Evolutionary conservation across 2,329 filamentous ascomycete species (phyloP), one percentile per base, ranked within the genome.

Genomic region (Alternaria sp.): DNA sequence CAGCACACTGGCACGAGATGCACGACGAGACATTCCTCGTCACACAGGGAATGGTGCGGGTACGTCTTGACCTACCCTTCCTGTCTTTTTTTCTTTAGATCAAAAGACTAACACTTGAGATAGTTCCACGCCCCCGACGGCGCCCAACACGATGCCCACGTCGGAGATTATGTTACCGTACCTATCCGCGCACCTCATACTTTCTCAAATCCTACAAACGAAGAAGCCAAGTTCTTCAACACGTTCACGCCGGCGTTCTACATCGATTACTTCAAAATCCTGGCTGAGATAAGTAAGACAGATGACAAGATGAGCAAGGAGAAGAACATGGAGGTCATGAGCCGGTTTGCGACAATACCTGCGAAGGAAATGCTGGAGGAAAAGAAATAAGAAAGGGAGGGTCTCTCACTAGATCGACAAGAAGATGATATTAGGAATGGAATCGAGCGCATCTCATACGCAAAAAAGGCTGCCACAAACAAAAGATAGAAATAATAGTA

Each of bases 231-330:
- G 63, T 85, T 88, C 70, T 82, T 86, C 78, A 87, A 86, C 69
- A 87, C 86, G 0, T 85, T 81, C 59, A 87, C 84, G 25, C 85
- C 86, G 0, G 83, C 82, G 3, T 86, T 85, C 65, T 87, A 86
- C 66, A 84, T 87, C 63, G 83, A 86, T 59, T 87, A 87, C 67
- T 87, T 87, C 74, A 85, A 84, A 75, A 75, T 86, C 44, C 66
- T 87, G 67, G 78, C 80, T 11, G 76, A 79, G 66, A 70, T 86
- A 67, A 80, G 78, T 25, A 80, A 80, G 57, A 75, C 77, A 16
- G 82, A 83, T 50, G 80, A 80, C 65, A 76, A 77, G 62, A 79
- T 85, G 71, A 83, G 81, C 16, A 80, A 80, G 41, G 82, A 85
- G 71, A 81, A 81, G 54, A 83, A 83, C 65, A 63, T 81, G 59